A percentile compares a stretch with the other conserved stretches of the same genome.
Conservation (phyloP, 129 eudicot genomes). For the Gnaphalium uliginosum region DNA sequence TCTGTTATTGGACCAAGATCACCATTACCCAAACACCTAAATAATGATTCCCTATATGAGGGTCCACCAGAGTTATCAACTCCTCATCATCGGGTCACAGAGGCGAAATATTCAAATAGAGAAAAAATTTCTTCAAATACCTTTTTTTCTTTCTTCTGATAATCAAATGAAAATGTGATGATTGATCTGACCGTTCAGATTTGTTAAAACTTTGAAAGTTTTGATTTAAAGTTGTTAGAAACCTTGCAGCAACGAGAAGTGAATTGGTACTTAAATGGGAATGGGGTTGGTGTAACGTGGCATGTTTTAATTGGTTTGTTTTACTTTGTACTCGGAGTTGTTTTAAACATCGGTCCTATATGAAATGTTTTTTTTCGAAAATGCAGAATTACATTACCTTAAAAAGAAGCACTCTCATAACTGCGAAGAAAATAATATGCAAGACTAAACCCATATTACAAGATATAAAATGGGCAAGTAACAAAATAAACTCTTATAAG, state of each 20-base stretch:
- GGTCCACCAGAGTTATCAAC: slow-evolving; percentile 45
- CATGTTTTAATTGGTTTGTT: background rate
- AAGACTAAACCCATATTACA: too few relatives aligned
- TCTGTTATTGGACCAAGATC: slow-evolving; percentile 26
- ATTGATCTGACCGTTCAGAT: slow-evolving; percentile 39
- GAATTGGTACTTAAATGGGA: slow-evolving; percentile 17
- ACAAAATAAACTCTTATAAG: too few relatives aligned
- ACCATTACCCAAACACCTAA: slow-evolving; percentile 26
- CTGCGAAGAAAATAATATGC: too few relatives aligned
- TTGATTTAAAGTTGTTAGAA: slow-evolving; percentile 4
- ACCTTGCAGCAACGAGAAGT: slow-evolving; percentile 9
- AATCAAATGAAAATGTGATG: slow-evolving; percentile 14
- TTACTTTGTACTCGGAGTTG: background rate
- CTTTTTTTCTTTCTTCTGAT: slow-evolving; percentile 16
- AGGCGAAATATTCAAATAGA: slow-evolving; percentile 23
- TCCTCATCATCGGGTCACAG: slow-evolving; percentile 36
- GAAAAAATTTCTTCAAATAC: slow-evolving; percentile 14
- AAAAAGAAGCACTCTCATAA: too few relatives aligned
- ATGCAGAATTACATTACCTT: too few relatives aligned
- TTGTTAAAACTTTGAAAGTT: slow-evolving; percentile 19
- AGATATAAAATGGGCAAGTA: too few relatives aligned
- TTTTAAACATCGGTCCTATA: too few relatives aligned
- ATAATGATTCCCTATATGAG: slow-evolving; percentile 12
- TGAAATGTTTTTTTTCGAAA: too few relatives aligned
- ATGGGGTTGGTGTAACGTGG: slow-evolving; percentile 32